Base-by-base conservation (phyloP, 2,329 filamentous ascomycete genomes). In the Diplodia intermedia region DNA sequence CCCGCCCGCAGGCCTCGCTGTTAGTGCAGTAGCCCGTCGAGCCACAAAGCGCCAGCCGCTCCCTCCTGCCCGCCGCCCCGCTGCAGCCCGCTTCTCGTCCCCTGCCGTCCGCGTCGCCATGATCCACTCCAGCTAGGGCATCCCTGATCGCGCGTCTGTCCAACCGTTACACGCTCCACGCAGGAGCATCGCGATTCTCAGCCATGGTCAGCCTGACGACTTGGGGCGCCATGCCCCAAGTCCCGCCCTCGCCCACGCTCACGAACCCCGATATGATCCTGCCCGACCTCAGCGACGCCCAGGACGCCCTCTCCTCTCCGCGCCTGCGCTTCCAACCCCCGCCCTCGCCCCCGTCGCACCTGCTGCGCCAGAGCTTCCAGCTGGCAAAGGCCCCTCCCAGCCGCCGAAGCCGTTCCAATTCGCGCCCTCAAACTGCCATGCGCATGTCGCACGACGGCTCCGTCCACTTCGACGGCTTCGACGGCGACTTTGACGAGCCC, bases 211-310 rank as follows among this genome's bases (percentile, higher is more conserved):
- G 57, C 50, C 40, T 68, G 29, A 53, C 52, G 38, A 68, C 66
- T 47, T 68, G 66, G 66, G 66, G 52, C 43, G 50, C 56, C 14
- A 68, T 68, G 66, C 49, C 66, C 29, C 56, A 63, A 50, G 29
- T 53, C 11, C 66, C 91, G 71, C 88, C 88, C 14, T 96, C 92
- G 69, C 94, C 94, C 56, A 97, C 94, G 2, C 83, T 97, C 74
- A 96, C 93, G 67, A 96, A 97, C 79, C 93, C 93, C 65, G 94
- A 97, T 78, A 94, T 97, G 92, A 97, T 97, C 74, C 83, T 97
- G 65, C 94, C 94, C 69, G 89, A 91, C 66, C 66, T 68, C 47
- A 63, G 57, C 57, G 49, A 68, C 56, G 52, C 47, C 12, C 66
- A 54, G 14, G 66, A 68, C 52, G 76, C 79, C 72, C 76, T 77